These are phyloP conservation scores for Starmerella ratchasimensis DNA, from an alignment of 805 yeast species.

Conservation along the genomic window DNA sequence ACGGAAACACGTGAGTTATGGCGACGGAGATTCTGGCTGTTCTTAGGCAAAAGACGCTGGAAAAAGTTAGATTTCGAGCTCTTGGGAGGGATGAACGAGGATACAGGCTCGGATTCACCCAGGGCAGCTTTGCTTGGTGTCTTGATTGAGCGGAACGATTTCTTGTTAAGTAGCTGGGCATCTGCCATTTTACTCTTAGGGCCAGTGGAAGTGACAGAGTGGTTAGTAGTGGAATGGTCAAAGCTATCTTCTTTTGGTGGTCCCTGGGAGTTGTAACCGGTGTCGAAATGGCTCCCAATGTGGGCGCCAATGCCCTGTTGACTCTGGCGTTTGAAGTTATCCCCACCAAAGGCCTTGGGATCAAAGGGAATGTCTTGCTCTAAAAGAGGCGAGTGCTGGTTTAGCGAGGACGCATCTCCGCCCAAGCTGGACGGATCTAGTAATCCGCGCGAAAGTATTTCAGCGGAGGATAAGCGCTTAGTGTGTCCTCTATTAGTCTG, in stretches of 20 bases:
- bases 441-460: too few relatives aligned
- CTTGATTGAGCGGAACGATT: too few relatives aligned
- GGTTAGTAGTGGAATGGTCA: too few relatives aligned
- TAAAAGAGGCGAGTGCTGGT: conserved; percentile 13
- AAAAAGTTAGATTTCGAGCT: conserved; percentile 9
- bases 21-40: conserved; percentile 11
- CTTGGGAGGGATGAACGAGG: background rate
- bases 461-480: too few relatives aligned
- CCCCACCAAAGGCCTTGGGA: conserved; percentile 11
- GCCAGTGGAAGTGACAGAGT: too few relatives aligned
- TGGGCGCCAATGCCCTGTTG: conserved; percentile 11
- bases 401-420: background rate
- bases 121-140: background rate
- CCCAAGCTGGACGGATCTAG: background rate
- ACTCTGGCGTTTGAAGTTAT: too few relatives aligned
- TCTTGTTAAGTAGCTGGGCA: too few relatives aligned
- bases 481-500: too few relatives aligned
- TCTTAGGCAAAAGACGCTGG: conserved; percentile 16
- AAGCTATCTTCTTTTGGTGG: background rate
- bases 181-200: too few relatives aligned
- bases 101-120: background rate
- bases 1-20: conserved; percentile 7
- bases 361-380: conserved; percentile 21
- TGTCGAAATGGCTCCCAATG: conserved; percentile 16
- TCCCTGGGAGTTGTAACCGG: background rate